Percentiles rank a stretch among this genome's conserved stretches.
phyloP scores from a whole-genome alignment of 2,329 filamentous ascomycete species.

The Fusarium concolor region DNA sequence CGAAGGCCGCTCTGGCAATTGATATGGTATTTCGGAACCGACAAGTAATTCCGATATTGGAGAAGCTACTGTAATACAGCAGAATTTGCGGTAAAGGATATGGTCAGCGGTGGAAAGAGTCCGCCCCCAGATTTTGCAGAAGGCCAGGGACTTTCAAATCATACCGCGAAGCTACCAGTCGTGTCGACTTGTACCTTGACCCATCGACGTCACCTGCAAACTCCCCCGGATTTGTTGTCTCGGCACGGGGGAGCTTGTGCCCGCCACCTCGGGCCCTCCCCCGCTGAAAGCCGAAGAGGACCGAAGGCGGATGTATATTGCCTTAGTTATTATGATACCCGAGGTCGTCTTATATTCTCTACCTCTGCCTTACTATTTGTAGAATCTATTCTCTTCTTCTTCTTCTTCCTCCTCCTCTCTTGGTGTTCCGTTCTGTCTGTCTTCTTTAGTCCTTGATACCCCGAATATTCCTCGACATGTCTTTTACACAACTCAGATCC shows the following conservation, averaged over 20 bases:
- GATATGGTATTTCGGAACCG: conserved; percentile 10
- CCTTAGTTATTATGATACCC: conserved; percentile 31
- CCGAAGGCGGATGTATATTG: conserved; percentile 43
- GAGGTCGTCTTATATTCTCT: conserved; percentile 31
- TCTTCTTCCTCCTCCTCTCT: conserved; percentile 1
- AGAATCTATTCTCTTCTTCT: conserved; percentile 3
- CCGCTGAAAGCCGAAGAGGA: conserved; percentile 55
- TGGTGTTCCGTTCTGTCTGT: conserved; percentile 6
- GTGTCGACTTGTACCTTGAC: conserved; percentile 9
- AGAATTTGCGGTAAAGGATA: neutral
- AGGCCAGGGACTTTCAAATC: neutral
- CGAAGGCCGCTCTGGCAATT: conserved; percentile 26
- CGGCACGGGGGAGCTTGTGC: conserved; percentile 34
- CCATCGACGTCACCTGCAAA: conserved; percentile 30
- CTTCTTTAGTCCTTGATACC: conserved; percentile 17
- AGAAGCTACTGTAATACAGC: neutral
- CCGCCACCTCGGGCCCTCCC: conserved; percentile 45
- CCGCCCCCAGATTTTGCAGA: neutral
- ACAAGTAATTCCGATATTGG: neutral
- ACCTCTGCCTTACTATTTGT: neutral
- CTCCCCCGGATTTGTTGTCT: conserved; percentile 38
- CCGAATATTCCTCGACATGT: conserved; percentile 26
- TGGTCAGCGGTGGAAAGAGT: neutral
- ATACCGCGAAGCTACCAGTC: neutral
- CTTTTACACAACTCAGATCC: conserved; percentile 49